Base-by-base conservation (phyloP, 2,329 filamentous ascomycete genomes). In the Claviceps capensis region DNA sequence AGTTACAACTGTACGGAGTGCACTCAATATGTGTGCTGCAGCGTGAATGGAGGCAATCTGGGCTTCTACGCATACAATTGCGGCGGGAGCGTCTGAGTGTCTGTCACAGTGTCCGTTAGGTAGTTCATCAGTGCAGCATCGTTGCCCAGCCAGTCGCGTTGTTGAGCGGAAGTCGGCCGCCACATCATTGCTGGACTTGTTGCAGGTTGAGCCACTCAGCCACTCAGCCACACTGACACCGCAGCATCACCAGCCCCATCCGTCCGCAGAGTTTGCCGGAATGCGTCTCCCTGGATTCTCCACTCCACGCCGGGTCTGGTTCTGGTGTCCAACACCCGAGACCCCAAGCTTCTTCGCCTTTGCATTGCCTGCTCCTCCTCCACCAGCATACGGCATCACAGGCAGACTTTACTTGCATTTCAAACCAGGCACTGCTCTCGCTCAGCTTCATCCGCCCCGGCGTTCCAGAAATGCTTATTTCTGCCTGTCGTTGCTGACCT, bases 391-490 rank as follows among this genome's bases (percentile, higher is more conserved):
- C 42, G 51, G 36, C 46, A 48, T 52, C 51, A 41, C 51, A 37
- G 51, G 45, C 53, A 52, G 50, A 47, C 52, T 44, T 49, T 48
- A 34, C 19, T 49, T 49, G 40, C 48, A 48, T 51, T 41, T 30
- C 52, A 44, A 47, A 45, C 47, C 44, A n/a, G 40, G 43, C 34
- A 16, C 17, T 6, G n/a, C n/a, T 47, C 47, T 40, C 23, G 37
- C 44, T 19, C 19, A 16, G 13, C 34, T 16, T 47, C 26, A 26
- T 44, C 44, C 22, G 44, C 44, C 14, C 9, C 34, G 22, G 43
- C 55, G 53, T 47, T 23, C 50, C 46, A 51, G 55, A 56, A 57
- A 60, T 60, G 52, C 53, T 55, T 55, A 56, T 54, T 56, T 48
- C 44, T 49, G 53, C 50, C 48, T 53, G 47, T 50, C 57, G 52